Base-by-base conservation (phyloP, 2,329 filamentous ascomycete genomes). In the Beauveria rudraprayagi region DNA sequence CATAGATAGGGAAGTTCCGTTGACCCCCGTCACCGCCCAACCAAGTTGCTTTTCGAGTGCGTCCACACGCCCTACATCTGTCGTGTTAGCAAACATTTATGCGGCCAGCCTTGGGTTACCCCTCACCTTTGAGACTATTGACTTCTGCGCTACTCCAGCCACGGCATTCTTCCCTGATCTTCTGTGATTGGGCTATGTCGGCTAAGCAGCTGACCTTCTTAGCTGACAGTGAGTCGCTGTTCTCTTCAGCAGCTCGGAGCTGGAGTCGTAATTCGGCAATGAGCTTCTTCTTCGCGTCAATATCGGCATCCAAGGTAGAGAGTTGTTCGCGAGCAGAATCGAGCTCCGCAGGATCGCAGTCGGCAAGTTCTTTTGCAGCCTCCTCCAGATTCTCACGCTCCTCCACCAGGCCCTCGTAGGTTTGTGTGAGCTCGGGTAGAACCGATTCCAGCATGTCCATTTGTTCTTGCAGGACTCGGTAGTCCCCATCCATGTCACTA, bases 91-190 rank as follows among this genome's bases (percentile, higher is more conserved):
- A 56, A 62, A 61, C 17, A 53, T 46, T 1, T 22, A 43, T 40
- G 40, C 24, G 34, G n/a, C 24, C 53, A 24, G 26, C 26, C 40
- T 34, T 37, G 40, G 10, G 19, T 41, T 43, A 52, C 24, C 40
- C 51, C 70, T 34, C 80, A 90, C 89, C 83, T 81, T 92, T 92
- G n/a, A 96, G 78, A 44, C 79, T 77, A 65, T 83, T 83, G 65
- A 97, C 90, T 74, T 97, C 94, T 30, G 82, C 86, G 57, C 87
- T 84, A 61, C 88, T 93, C 88, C 92, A 97, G 44, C 93, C 92
- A 58, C 92, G 86, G 71, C 89, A 96, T 68, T 96, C 90, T 71
- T 97, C 92, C 64, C 90, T 84, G 28, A 95, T 80, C 65, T 86
- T 87, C 72, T 97, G 92, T 0, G 92, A 90, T 68, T 91, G 87